phyloP scores from a whole-genome alignment of 371 early-diverging fungal genomes.

The Syncephalastrum contaminatum region DNA sequence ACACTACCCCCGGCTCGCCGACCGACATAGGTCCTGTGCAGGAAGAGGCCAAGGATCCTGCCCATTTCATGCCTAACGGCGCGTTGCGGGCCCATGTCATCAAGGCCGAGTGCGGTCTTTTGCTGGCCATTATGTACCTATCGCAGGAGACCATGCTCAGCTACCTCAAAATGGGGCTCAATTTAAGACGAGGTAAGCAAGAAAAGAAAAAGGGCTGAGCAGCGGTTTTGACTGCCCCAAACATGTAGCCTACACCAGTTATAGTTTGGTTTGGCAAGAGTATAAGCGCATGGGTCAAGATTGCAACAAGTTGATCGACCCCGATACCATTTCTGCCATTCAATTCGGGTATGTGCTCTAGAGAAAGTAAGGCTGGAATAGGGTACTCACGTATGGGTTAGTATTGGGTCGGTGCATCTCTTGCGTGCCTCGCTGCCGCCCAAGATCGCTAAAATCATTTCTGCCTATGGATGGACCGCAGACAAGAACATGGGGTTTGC shows the following conservation, averaged over 20 bases:
- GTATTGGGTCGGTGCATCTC: slow-evolving; percentile 57
- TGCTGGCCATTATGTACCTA: slow-evolving; percentile 54
- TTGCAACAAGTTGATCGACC: slow-evolving; percentile 31
- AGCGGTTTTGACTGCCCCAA: neutral
- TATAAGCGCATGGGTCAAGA: slow-evolving; percentile 43
- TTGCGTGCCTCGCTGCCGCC: slow-evolving; percentile 52
- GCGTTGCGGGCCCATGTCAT: slow-evolving; percentile 56
- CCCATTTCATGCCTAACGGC: slow-evolving; percentile 50
- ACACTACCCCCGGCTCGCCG: slow-evolving; percentile 17
- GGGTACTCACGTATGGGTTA: slow-evolving; percentile 10
- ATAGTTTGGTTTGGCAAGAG: slow-evolving; percentile 42
- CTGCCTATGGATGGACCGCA: slow-evolving; percentile 54
- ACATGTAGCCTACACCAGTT: slow-evolving; percentile 33
- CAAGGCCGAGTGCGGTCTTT: slow-evolving; percentile 50
- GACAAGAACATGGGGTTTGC: slow-evolving; percentile 59
- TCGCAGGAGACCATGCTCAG: slow-evolving; percentile 54
- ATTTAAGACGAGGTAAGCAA: slow-evolving; percentile 51
- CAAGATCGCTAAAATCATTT: slow-evolving; percentile 53
- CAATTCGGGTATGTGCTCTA: slow-evolving; percentile 33
- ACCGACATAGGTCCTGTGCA: slow-evolving; percentile 28
- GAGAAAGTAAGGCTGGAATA: neutral
- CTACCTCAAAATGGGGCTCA: slow-evolving; percentile 58
- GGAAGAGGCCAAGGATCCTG: slow-evolving; percentile 20
- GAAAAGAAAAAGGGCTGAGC: neutral
- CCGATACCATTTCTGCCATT: slow-evolving; percentile 37